Percentiles rank a stretch among this genome's conserved stretches.
phyloP scores from a whole-genome alignment of 1,284 basidiomycete genomes.

The Taiwanofungus camphoratus region DNA sequence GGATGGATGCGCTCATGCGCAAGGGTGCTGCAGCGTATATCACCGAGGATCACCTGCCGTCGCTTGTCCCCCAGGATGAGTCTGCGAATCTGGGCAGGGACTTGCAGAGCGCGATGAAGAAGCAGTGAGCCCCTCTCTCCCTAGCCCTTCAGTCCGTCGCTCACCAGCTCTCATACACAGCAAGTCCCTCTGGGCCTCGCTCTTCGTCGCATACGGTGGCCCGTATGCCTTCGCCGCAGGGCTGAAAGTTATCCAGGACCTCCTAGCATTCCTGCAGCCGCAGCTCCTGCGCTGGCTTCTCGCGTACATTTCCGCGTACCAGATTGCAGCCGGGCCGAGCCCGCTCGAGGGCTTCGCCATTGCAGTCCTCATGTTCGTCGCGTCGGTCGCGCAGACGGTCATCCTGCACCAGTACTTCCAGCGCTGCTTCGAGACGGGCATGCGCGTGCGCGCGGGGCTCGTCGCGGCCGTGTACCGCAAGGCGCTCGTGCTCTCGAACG shows the following conservation, averaged over 20 bases:
- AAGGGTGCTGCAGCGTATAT: slow-evolving; percentile 61
- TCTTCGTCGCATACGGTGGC: slow-evolving; percentile 74
- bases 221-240: slow-evolving; percentile 66
- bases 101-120: slow-evolving; percentile 57
- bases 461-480: slow-evolving; percentile 86
- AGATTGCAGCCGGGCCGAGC: slow-evolving; percentile 37
- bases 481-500: slow-evolving; percentile 78
- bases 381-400: slow-evolving; percentile 75
- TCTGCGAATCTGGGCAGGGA: slow-evolving; percentile 64
- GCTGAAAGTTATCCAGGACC: slow-evolving; percentile 78
- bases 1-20: slow-evolving; percentile 77
- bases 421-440: slow-evolving; percentile 77
- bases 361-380: slow-evolving; percentile 74
- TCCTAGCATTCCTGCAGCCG: slow-evolving; percentile 82
- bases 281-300: slow-evolving; percentile 82
- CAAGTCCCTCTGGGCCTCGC: slow-evolving; percentile 65
- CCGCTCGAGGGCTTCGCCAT: slow-evolving; percentile 68
- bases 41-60: slow-evolving; percentile 74
- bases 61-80: slow-evolving; percentile 63
- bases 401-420: slow-evolving; percentile 91
- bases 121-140: slow-evolving; percentile 38
- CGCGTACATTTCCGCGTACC: slow-evolving; percentile 77
- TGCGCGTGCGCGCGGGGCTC: slow-evolving; percentile 87
- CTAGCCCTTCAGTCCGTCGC: neutral
- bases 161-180: slow-evolving; percentile 11